Evolutionary conservation across 495 filamentous ascomycete genomes (phyloP), one percentile per base, ranked within the genome.

Genomic region (Neurospora sp.): DNA sequence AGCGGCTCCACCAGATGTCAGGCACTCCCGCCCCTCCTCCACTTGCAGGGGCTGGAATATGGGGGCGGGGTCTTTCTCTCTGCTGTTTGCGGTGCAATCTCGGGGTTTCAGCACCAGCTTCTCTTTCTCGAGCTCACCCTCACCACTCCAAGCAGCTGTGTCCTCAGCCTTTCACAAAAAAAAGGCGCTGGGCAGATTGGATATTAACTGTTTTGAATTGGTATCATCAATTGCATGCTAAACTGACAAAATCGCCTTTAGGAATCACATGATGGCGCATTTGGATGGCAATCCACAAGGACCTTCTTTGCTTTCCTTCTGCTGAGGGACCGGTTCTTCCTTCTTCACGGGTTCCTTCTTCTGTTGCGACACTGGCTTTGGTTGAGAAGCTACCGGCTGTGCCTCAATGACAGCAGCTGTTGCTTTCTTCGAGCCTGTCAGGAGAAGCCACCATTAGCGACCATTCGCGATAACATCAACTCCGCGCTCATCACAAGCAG

Each of bases 401-500:
- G 16, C 7, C 44, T 48, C 69, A 40, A 42, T 68, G 38, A 37
- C 44, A 61, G 31, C 40, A 38, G 42, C 42, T 48, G 35, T 59
- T 9, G 37, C 11, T 38, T 48, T 37, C 68, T 35, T 70, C 37
- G 71, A 37, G 10, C 48, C 71, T n/a, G 68, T 66, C 3, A 10
- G 42, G 48, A 70, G 41, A 71, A 35, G n/a, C 68, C 53, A 46
- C 42, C 68, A 75, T 80, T 80, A 79, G 79, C 75, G 37, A 73
- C 72, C 53, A 37, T 18, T 12, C 44, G 39, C 70, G 10, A 18
- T 12, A 5, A 38, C 70, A 37, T 69, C 66, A 5, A 12, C 12
- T 53, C 11, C 20, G n/a, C 46, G 20, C 48, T 35, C 78, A 61
- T 73, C 20, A 80, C 75, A 75, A 73, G 84, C 91, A 91, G 27